These are phyloP conservation scores for Boletus vermiculosoides DNA, from an alignment of 768 basidiomycete genomes.

Conservation along the genomic window DNA sequence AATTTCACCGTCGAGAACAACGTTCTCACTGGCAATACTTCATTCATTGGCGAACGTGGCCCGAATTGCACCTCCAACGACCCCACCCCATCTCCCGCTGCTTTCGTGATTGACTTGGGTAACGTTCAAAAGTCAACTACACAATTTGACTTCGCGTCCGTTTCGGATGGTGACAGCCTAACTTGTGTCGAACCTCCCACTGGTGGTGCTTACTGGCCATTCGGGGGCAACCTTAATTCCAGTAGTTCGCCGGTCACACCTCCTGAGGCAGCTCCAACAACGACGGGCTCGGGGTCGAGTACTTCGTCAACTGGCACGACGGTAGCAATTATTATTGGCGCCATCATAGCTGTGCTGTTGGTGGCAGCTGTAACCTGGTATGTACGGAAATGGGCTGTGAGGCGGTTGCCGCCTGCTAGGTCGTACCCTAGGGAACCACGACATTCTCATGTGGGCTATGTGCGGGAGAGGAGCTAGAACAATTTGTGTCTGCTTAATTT, in stretches of 20 bases:
- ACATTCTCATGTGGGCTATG: slow-evolving; percentile 17
- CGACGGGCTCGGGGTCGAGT: slow-evolving; percentile 18
- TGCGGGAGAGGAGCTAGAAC: slow-evolving; percentile 5
- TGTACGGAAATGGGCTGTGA: slow-evolving; percentile 47
- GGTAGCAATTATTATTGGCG: slow-evolving; percentile 52
- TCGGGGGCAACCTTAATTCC: slow-evolving; percentile 47
- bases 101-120: slow-evolving; percentile 57
- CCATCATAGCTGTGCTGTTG: slow-evolving; percentile 45
- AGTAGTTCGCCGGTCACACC: slow-evolving; percentile 23
- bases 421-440: slow-evolving; percentile 25
- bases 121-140: slow-evolving; percentile 41
- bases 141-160: slow-evolving; percentile 52
- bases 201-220: slow-evolving; percentile 74
- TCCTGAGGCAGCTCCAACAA: slow-evolving; percentile 7
- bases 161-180: slow-evolving; percentile 54
- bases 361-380: slow-evolving; percentile 44
- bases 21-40: slow-evolving; percentile 61
- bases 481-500: background rate
- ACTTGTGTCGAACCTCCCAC: slow-evolving; percentile 68
- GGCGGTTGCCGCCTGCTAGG: slow-evolving; percentile 24
- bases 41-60: slow-evolving; percentile 69
- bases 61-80: slow-evolving; percentile 58
- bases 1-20: slow-evolving; percentile 71
- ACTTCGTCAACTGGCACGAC: slow-evolving; percentile 28
- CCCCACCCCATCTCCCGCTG: slow-evolving; percentile 49